Evolutionary conservation across 2,329 filamentous ascomycete species (phyloP), one percentile per base, ranked within the genome.

Genomic region (Metarhizium sp.): DNA sequence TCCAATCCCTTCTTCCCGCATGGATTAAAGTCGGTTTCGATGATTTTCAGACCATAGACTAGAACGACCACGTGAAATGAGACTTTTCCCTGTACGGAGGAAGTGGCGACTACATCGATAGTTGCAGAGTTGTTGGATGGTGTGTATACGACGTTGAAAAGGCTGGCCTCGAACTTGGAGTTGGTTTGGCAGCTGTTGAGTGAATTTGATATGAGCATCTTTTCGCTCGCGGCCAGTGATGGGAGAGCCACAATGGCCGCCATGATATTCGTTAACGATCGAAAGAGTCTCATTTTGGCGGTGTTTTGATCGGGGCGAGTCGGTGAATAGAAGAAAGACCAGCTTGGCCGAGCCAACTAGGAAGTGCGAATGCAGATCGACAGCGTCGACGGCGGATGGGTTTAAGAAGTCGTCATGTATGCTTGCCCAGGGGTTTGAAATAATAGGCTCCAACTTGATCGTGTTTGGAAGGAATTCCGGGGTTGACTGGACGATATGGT

Each of bases 91-190:
- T 85, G 78, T 59, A 95, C 86, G 48, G 87, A 76, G 25, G 89
- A 92, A 38, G 88, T 84, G 59, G 88, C 89, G 58, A 86, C 79
- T 61, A 95, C 82, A 66, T 88, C 79, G 70, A 92, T 82, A 53
- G 77, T 73, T 53, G 90, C 75, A 36, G 82, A 83, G 61, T 78
- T 78, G 70, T 92, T 92, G 66, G 78, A 73, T 20, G 87, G 85
- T 1, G 84, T 87, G 70, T 87, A 88, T 60, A 81, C 73, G 67
- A 94, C 86, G 63, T 92, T 86, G 80, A 95, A 95, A 56, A 91
- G 78, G 61, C 86, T 90, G 62, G 90, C 90, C 3, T 86, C 87
- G 70, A 95, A 92, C 66, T 83, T 85, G 42, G 87, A 90, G 70
- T 90, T 85, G 53, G 81, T 75, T 75, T 89, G 86, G 73, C 90